phyloP scores from a whole-genome alignment of 306 rosid species.

The Benincasa hispida region DNA sequence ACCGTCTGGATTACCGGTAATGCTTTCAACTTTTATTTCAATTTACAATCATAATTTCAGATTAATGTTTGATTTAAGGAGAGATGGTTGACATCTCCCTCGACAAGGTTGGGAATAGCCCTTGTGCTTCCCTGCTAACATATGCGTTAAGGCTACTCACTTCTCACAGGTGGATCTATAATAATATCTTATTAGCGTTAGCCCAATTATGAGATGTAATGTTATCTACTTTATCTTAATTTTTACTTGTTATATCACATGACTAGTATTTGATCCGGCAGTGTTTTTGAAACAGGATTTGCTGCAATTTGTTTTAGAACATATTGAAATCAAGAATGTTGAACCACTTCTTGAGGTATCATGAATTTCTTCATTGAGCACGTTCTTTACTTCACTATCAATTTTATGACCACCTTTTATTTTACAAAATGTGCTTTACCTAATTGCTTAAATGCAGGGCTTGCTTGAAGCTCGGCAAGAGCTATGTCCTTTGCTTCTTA shows the following conservation, averaged over 20 bases:
- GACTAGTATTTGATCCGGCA: constrained; percentile 3
- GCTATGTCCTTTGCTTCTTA: constrained; percentile 54
- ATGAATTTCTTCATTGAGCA: constrained; percentile 11
- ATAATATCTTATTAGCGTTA: background rate
- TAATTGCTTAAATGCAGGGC: constrained; percentile 33
- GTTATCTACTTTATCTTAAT: background rate
- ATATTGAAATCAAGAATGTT: constrained; percentile 63
- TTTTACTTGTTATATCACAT: constrained; percentile 12
- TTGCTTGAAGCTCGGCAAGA: constrained; percentile 92
- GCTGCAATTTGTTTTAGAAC: constrained; percentile 54
- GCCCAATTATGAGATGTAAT: background rate
- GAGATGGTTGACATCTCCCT: no score
- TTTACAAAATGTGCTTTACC: background rate
- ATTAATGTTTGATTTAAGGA: background rate
- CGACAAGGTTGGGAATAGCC: no score
- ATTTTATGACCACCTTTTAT: background rate
- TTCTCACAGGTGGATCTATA: no score
- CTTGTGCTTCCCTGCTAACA: no score
- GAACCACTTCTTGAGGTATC: constrained; percentile 80
- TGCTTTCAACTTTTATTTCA: constrained; percentile 12
- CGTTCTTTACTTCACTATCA: constrained; percentile 1
- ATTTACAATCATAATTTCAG: background rate
- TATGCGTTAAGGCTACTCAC: no score
- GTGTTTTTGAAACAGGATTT: constrained; percentile 37
- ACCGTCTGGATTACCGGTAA: constrained; percentile 82